Evolutionary conservation across 192 early-diverging fungal genomes (phyloP).

Genomic region (Anaeromyces robustus): DNA sequence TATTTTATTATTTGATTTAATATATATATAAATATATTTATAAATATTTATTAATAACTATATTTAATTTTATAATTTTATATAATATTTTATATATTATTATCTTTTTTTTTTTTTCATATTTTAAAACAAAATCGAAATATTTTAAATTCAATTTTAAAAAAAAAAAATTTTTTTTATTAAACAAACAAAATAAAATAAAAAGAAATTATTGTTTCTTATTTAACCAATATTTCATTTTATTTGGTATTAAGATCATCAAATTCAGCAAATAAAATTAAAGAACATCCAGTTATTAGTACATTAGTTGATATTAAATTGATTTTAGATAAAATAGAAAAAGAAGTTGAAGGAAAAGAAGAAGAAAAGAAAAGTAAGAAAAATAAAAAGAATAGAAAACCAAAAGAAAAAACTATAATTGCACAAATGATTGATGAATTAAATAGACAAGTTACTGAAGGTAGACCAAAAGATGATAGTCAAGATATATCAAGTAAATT

Average conservation of each 20-base stretch:
- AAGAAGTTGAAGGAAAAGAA: conserved; percentile 11
- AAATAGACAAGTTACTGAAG: not conserved
- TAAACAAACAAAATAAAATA: too few species aligned
- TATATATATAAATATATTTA: too few species aligned
- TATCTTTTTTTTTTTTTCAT: too few species aligned
- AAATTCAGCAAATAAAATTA: not conserved
- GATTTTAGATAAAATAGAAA: conserved; percentile 9
- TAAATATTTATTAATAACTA: too few species aligned
- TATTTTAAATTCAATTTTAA: too few species aligned
- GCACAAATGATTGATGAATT: not conserved
- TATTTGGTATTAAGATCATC: conserved; percentile 6
- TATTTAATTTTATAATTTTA: too few species aligned
- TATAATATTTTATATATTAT: too few species aligned
- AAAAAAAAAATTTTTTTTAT: too few species aligned
- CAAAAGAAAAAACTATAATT: conserved; percentile 2
- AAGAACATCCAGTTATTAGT: not conserved
- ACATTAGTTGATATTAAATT: not conserved
- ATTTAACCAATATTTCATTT: not conserved
- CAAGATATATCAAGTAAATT: conserved; percentile 2
- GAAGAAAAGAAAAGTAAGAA: conserved; percentile 11
- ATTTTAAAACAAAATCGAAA: too few species aligned
- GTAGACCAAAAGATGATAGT: not conserved
- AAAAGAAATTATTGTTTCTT: not conserved
- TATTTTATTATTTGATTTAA: too few species aligned
- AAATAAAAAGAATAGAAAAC: conserved; percentile 6